Evolutionary conservation across 2,329 filamentous ascomycete genomes (phyloP), one percentile per base, ranked within the genome.

Genomic region (Diaporthe sp.): DNA sequence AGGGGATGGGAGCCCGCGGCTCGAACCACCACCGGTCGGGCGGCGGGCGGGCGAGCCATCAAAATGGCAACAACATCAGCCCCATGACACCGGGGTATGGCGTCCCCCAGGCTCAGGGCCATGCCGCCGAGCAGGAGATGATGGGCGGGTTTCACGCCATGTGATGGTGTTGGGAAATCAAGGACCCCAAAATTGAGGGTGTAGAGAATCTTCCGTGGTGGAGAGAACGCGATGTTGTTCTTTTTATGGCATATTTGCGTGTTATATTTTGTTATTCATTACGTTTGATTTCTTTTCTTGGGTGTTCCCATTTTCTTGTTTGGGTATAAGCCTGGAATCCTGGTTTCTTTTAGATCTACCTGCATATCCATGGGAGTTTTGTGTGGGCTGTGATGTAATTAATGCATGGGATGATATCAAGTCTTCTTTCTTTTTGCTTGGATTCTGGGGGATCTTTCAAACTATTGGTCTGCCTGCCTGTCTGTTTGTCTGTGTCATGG

Each of bases 141-240:
- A 55, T 70, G 68, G 75, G 68, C 5, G 73, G 75, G 2, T 76
- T 76, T 28, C 73, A 76, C 44, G 75, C 75, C 25, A 57, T 76
- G 39, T 76, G 68, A 75, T 22, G 15, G 20, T n/a, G 9, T 57
- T 6, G 17, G 12, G 13, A 3, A 3, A 22, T 6, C 1, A 31
- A 12, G 22, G 12, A 28, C 4, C 8, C 20, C 13, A 25, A 25
- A 12, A 28, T 31, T 53, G 58, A 25, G 2, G 20, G n/a, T 22
- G 58, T 42, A 28, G 6, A 13, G 31, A 53, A 47, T 37, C 12
- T 31, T 8, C 5, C 10, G 58, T 10, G 58, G 37, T 42, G 34
- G 8, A 20, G 4, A 13, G 31, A 49, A 8, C 20, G 42, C 10
- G 42, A 13, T 39, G 34, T n/a, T 6, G 25, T 22, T 53, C 10